These are phyloP conservation scores for Truncatella angustata DNA, from an alignment of 2,329 filamentous ascomycete genomes.

Conservation along the genomic window DNA sequence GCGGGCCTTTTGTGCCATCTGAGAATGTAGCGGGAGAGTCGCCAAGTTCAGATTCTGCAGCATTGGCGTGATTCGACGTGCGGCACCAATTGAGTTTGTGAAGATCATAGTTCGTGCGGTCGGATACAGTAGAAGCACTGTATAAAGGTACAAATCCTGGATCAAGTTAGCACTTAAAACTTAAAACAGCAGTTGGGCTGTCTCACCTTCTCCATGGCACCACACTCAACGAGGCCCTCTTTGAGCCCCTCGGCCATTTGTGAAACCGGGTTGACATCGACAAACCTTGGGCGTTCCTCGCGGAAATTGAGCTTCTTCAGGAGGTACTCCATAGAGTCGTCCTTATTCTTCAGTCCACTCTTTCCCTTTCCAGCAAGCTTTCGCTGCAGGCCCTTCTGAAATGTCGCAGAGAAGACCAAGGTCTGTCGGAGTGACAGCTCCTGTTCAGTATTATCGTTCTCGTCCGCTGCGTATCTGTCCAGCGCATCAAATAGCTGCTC, in stretches of 20 bases:
- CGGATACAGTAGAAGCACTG: slow-evolving; percentile 78
- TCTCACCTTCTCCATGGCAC: slow-evolving; percentile 84
- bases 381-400: slow-evolving; percentile 86
- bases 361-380: slow-evolving; percentile 80
- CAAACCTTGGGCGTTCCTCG: slow-evolving; percentile 79
- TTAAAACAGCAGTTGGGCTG: no score
- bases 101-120: slow-evolving; percentile 84
- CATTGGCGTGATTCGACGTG: slow-evolving; percentile 80
- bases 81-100: slow-evolving; percentile 92
- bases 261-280: slow-evolving; percentile 85
- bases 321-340: slow-evolving; percentile 88
- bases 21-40: slow-evolving; percentile 79
- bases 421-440: slow-evolving; percentile 66
- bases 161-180: neutral
- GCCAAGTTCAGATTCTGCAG: slow-evolving; percentile 79
- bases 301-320: slow-evolving; percentile 86
- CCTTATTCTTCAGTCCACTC: slow-evolving; percentile 65
- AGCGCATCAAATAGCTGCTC: slow-evolving; percentile 82
- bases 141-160: slow-evolving; percentile 88
- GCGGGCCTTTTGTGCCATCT: slow-evolving; percentile 94
- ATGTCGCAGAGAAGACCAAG: slow-evolving; percentile 94
- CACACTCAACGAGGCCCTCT: slow-evolving; percentile 90
- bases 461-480: slow-evolving; percentile 61
- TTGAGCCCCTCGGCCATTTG: slow-evolving; percentile 86
- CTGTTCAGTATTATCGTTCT: slow-evolving; percentile 47